phyloP scores from a whole-genome alignment of 805 yeast genomes.

The Starmerella kuoi region DNA sequence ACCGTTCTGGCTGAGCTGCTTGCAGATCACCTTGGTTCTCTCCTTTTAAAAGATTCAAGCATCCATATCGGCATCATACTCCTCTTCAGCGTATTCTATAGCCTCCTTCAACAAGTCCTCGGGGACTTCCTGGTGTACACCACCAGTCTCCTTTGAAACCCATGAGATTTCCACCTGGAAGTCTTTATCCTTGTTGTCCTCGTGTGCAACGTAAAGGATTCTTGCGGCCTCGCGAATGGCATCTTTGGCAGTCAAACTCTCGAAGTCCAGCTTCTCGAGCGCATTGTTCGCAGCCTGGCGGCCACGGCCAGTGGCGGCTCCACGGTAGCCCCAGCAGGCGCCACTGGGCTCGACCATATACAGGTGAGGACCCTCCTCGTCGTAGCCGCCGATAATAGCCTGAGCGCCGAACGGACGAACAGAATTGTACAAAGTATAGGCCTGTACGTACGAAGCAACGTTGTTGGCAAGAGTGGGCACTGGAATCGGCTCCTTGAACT shows the following conservation, averaged over 20 bases:
- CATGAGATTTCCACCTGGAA: constrained; percentile 91
- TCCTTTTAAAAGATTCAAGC: neutral
- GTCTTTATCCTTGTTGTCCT: constrained; percentile 94
- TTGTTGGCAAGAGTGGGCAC: constrained; percentile 75
- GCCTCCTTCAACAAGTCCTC: constrained; percentile 73
- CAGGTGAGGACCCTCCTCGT: constrained; percentile 78
- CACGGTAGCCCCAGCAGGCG: constrained; percentile 90
- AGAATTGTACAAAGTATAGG: constrained; percentile 88
- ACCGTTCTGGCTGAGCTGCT: too few relatives aligned
- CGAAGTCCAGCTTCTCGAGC: constrained; percentile 74
- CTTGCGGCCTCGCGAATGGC: constrained; percentile 91
- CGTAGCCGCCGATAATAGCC: constrained; percentile 88
- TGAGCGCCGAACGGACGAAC: constrained; percentile 96
- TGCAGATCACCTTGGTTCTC: too few relatives aligned
- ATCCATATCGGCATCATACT: constrained; percentile 40
- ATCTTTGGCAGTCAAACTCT: constrained; percentile 55
- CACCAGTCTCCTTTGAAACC: constrained; percentile 65
- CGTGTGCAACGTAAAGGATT: constrained; percentile 87
- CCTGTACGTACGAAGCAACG: constrained; percentile 83
- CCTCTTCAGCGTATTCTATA: constrained; percentile 67
- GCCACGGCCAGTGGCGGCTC: constrained; percentile 97
- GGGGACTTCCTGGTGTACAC: constrained; percentile 71
- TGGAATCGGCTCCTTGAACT: constrained; percentile 65
- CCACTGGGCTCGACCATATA: constrained; percentile 98
- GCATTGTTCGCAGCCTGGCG: constrained; percentile 97